These are phyloP conservation scores for Venturia asperata DNA, from an alignment of 2,329 filamentous ascomycete species.

Conservation along the genomic window DNA sequence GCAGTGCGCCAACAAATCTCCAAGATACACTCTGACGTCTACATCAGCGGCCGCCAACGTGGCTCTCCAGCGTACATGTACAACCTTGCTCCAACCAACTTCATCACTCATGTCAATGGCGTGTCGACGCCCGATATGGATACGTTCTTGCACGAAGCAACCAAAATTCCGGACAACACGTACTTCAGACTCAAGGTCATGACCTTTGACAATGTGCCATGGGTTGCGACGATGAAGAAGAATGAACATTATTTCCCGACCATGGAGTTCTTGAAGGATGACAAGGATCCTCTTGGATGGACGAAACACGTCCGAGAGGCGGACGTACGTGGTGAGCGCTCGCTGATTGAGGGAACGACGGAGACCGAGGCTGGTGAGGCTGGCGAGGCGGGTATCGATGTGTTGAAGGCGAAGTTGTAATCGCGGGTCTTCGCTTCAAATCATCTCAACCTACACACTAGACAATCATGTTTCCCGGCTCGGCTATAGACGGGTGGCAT, in stretches of 20 bases:
- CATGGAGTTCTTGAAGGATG: conserved; percentile 56
- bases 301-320: conserved; percentile 50
- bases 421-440: neutral
- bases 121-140: conserved; percentile 75
- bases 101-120: conserved; percentile 93
- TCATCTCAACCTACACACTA: neutral
- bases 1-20: conserved; percentile 96
- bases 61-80: conserved; percentile 85
- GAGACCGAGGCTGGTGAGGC: conserved; percentile 15
- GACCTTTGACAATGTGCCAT: conserved; percentile 96
- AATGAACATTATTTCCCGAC: conserved; percentile 90
- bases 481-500: neutral
- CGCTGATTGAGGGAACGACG: conserved; percentile 2
- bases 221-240: conserved; percentile 99
- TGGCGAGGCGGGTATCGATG: neutral
- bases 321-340: conserved; percentile 27
- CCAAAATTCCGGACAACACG: conserved; percentile 88
- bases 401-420: conserved; percentile 16
- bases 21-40: conserved; percentile 92
- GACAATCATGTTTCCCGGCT: neutral
- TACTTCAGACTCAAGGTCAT: conserved; percentile 98
- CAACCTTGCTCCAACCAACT: conserved; percentile 90
- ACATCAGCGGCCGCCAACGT: conserved; percentile 79
- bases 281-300: conserved; percentile 48
- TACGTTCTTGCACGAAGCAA: conserved; percentile 71